phyloP scores from a whole-genome alignment of 257 asterid species.

The Osmanthus fragrans region DNA sequence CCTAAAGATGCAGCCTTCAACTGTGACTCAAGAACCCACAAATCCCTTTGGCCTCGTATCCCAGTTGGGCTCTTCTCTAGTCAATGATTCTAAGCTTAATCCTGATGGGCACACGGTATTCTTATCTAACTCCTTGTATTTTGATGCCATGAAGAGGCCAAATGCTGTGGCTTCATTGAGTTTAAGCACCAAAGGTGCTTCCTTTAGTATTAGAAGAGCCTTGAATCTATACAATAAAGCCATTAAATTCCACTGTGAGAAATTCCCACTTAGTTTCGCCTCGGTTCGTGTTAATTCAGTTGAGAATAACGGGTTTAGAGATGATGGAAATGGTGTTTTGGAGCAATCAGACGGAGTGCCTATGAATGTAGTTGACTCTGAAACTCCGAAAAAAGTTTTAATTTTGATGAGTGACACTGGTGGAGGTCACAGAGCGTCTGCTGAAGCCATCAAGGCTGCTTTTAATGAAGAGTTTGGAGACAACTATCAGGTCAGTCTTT shows the following conservation, averaged over 20 bases:
- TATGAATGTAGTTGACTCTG: slow-evolving; percentile 35
- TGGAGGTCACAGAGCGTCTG: slow-evolving; percentile 99
- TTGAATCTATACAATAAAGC: slow-evolving; percentile 65
- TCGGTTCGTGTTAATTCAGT: slow-evolving; percentile 51
- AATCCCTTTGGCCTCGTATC: slow-evolving; percentile 52
- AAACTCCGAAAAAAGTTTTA: slow-evolving; percentile 66
- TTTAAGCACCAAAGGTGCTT: slow-evolving; percentile 55
- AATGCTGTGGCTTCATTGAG: slow-evolving; percentile 61
- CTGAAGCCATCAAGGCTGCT: slow-evolving; percentile 95
- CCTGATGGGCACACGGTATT: slow-evolving; percentile 35
- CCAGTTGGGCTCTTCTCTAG: slow-evolving; percentile 48
- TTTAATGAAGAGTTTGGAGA: slow-evolving; percentile 83
- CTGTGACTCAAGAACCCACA: slow-evolving; percentile 68
- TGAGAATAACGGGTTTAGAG: slow-evolving; percentile 53
- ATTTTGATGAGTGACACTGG: slow-evolving; percentile 99
- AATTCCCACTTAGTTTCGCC: slow-evolving; percentile 80
- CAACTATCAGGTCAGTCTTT: slow-evolving; percentile 72
- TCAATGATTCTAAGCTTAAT: slow-evolving; percentile 41
- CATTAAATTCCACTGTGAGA: slow-evolving; percentile 76
- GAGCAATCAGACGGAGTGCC: slow-evolving; percentile 56
- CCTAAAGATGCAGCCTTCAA: slow-evolving; percentile 65
- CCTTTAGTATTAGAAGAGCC: slow-evolving; percentile 53
- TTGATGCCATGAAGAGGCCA: slow-evolving; percentile 51
- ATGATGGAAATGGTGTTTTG: slow-evolving; percentile 53
- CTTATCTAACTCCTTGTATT: slow-evolving; percentile 53